Base-by-base conservation (phyloP, 768 basidiomycete species). In the Lentinula sp. region DNA sequence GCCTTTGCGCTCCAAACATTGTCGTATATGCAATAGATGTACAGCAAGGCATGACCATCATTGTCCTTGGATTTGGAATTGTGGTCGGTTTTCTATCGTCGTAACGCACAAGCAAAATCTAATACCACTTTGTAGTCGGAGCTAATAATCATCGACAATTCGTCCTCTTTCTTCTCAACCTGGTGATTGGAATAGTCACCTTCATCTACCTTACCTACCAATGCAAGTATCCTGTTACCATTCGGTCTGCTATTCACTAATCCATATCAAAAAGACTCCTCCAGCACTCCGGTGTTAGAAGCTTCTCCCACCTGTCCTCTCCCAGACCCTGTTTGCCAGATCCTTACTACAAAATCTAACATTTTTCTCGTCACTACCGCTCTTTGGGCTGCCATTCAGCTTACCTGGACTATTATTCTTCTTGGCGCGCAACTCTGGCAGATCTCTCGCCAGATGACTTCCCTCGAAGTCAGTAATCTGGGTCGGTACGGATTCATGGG, bases 1-100 rank as follows among this genome's bases (percentile, higher is more conserved):
- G 68, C 92, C 97, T 11, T 75, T 99, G 23, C 83, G 97, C 5
- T 95, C 93, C 34, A 98, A 96, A 72, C 97, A 99, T 69, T 98
- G 95, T 75, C 86, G 95, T 10, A 79, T 89, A 23, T 98, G 95
- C 68, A 89, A 95, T 67, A 85, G 87, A 55, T 99, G 97, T 67
- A 81, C 93, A 18, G 90, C 91, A 11, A 80, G 95, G 51, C 91
- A 88, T 68, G 97, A 99, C 68, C 97, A 99, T 67, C 95, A 99
- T 67, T 98, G 97, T 66, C 97, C 96, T 1, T 99, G 97, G 97
- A 88, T 98, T 15, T 99, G 95, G 95, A 98, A 98, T 74, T 98
- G 96, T 71, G 86, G 93, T 93, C 70, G 31, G 89, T 56, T 31
- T 43, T 73, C 35, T 63, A 7, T n/a, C 13, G n/a, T 28, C 42